Base-by-base conservation (phyloP, 345 rosid genomes). In the Mallotus nudiflorus region DNA sequence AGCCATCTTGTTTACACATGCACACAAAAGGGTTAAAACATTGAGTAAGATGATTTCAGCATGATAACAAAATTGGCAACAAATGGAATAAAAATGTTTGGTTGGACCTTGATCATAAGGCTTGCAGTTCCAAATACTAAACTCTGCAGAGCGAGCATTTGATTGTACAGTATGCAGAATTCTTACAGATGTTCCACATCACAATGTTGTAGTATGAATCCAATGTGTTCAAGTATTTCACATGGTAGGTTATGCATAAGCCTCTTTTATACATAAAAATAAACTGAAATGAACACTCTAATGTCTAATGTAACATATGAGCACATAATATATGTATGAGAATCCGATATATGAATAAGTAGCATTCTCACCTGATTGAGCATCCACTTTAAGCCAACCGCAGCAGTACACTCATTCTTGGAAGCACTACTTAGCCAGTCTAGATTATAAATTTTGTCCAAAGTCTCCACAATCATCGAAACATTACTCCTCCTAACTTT, bases 301-400 rank as follows among this genome's bases (percentile, higher is more conserved):
- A 5, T 5, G 40, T 5, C 40, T 27, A 8, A 27, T 28, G 53
- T 18, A 54, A 39, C 13, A 66, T 52, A 37, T 52, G 18, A 77
- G 51, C 48, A n/a, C 22, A 31, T 42, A 72, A 5, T 31, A 40
- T 11, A 66, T 14, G 5, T 53, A 22, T 33, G 37, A 33, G 37
- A 59, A n/a, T 18, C 37, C n/a, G 46, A 67, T 25, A 53, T 24
- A 62, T 24, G 37, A 44, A 25, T 25, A 63, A 63, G 3, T n/a
- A 22, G 63, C 70, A 42, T 5, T 29, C 66, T 83, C 66, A 92
- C 98, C 94, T 96, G 98, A 86, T 96, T 96, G 78, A 96, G 98
- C 99, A 96, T 96, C 99, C 99, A 96, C 80, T 96, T 96, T 63
- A 96, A 80, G 54, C 99, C 99, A 81, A 91, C 98, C 0, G 98